Percentiles rank a stretch among this genome's conserved stretches.
Conservation (phyloP, 352 stramenopile genomes). For the Globisporangium uncinulatum region DNA sequence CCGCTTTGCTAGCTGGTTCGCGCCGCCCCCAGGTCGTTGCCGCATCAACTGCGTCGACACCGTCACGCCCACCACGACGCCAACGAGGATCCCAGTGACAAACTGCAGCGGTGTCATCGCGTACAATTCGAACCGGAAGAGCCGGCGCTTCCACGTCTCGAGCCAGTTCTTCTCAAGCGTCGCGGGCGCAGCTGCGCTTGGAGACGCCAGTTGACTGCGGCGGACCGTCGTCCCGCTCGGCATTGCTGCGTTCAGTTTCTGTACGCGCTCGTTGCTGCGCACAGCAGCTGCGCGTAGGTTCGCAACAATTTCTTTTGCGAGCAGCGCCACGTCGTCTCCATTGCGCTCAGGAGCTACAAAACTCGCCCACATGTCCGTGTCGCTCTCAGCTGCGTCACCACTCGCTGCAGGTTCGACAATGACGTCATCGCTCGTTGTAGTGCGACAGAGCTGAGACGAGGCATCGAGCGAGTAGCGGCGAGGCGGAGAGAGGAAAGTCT, state of each 20-base stretch:
- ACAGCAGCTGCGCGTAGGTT: slow-evolving; percentile 27
- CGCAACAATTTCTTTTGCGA: slow-evolving; percentile 35
- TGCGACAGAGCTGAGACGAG: not conserved
- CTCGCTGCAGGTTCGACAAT: too few species aligned
- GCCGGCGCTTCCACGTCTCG: slow-evolving; percentile 16
- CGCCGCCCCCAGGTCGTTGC: slow-evolving; percentile 8
- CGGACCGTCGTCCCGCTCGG: slow-evolving; percentile 17
- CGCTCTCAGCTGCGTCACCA: slow-evolving; percentile 3
- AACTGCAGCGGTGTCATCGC: slow-evolving; percentile 29
- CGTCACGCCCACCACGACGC: slow-evolving; percentile 31
- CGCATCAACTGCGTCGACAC: slow-evolving; percentile 22
- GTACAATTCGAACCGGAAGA: slow-evolving; percentile 15
- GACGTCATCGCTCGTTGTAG: too few species aligned
- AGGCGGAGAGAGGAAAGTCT: slow-evolving; percentile 2
- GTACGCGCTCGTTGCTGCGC: slow-evolving; percentile 21
- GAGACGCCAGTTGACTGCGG: too few species aligned
- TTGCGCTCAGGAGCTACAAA: slow-evolving; percentile 13
- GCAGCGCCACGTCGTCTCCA: slow-evolving; percentile 7
- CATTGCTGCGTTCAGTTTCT: slow-evolving; percentile 17
- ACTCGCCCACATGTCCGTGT: slow-evolving; percentile 7
- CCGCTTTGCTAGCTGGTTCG: slow-evolving; percentile 8
- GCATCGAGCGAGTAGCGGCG: slow-evolving; percentile 9
- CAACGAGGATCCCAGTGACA: slow-evolving; percentile 32
- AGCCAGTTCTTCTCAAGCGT: slow-evolving; percentile 15
- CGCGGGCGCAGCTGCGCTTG: not conserved